Base-by-base conservation (phyloP, 495 filamentous ascomycete genomes). In the Aspergillus carlsbadensis region DNA sequence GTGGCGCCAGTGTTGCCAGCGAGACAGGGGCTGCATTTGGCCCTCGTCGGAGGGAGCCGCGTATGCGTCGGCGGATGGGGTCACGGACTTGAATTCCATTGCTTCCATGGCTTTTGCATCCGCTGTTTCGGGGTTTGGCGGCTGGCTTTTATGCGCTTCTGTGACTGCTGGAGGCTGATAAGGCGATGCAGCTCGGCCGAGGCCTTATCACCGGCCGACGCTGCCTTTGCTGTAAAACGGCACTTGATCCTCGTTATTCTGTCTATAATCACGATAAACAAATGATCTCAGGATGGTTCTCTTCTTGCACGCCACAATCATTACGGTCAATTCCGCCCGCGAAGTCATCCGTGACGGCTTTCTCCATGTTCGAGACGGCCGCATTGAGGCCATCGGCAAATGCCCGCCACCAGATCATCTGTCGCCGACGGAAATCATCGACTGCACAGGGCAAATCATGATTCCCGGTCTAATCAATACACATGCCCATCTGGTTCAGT, bases 401-500 rank as follows among this genome's bases (percentile, higher is more conserved):
- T 56, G 52, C 11, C 60, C 61, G 37, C 57, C 57, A 20, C 36
- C 49, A 2, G 17, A n/a, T 0, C 31, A 49, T 1, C 51, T 54
- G 1, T 48, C 64, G 24, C 18, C 52, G 2, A 24, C 55, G 0
- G 39, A 59, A 8, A 51, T 58, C 2, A 57, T 70, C 11, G 64
- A 76, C 54, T 66, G 69, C 29, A 41, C 35, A 5, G 63, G 67
- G 10, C 67, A 70, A 31, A 75, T 78, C 20, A 66, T 78, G 49
- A 71, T 77, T 35, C 75, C 75, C 0, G 75, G 75, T 1, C 57
- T 78, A 21, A 71, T 78, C 50, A 76, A 72, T 49, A 72, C 70
- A 1, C 75, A 78, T 43, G 71, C 70, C 10, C 75, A 78, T 59
- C 58, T 73, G 10, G 72, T 75, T 7, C 75, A 77, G 49, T 75